Evolutionary conservation across 2,329 filamentous ascomycete genomes (phyloP).

Genomic region (Stenocarpella maydis): DNA sequence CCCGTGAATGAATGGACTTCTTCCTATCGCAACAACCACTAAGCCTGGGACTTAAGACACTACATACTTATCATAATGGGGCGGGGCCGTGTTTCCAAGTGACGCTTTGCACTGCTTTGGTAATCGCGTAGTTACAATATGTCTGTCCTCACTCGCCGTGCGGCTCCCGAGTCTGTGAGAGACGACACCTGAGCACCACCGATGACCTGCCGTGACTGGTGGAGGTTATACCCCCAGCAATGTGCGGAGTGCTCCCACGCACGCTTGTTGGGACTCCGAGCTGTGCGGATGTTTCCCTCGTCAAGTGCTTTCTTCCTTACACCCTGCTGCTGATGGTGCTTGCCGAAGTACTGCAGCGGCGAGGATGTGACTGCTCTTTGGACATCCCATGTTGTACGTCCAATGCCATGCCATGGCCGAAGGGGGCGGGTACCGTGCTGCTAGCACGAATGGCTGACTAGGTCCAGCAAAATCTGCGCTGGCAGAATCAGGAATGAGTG

Average conservation of each 20-base stretch:
- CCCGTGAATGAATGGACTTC: no score
- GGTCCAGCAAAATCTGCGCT: no score
- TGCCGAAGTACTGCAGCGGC: not conserved
- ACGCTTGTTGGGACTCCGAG: not conserved
- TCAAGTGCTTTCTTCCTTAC: not conserved
- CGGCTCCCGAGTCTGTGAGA: not conserved
- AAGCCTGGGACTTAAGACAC: not conserved
- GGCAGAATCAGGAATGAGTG: no score
- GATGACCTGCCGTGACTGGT: not conserved
- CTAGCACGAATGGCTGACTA: not conserved
- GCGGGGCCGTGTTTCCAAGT: not conserved
- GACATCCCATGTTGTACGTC: not conserved
- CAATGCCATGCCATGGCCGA: not conserved
- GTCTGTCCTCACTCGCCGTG: not conserved
- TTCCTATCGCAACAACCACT: not conserved
- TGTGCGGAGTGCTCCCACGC: not conserved
- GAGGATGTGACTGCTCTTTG: not conserved
- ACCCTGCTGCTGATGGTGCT: not conserved
- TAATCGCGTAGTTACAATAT: not conserved
- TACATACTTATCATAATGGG: no score
- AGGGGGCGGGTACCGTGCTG: not conserved
- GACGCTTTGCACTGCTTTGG: not conserved
- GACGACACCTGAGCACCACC: not conserved
- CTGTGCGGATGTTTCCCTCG: not conserved
- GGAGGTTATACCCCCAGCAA: not conserved